Evolutionary conservation across 306 rosid species (phyloP), one percentile per base, ranked within the genome.

Genomic region (Cucurbita moschata): DNA sequence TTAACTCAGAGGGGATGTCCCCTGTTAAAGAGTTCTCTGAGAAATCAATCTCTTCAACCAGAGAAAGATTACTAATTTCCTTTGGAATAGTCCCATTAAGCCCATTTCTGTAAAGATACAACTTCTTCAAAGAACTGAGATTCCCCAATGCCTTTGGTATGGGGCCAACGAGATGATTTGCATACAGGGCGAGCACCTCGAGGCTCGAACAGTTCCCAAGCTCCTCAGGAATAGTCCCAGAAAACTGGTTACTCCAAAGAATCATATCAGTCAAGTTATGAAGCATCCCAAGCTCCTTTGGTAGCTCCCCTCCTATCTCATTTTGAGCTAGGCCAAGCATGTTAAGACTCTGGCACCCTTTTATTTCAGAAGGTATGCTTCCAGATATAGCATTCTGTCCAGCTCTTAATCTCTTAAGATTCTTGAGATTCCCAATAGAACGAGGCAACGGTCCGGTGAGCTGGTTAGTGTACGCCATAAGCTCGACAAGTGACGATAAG

Each of bases 61-160:
- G 77, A 69, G 91, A 86, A 83, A 95, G 97, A 80, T 95, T 95
- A 78, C 97, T 97, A 59, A 89, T 78, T 81, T 85, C 89, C 85
- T 81, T 86, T n/a, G 97, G 99, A 81, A 95, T 95, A 52, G 90
- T 86, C 77, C 99, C 99, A 82, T 95, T 95, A 84, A 95, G 66
- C 72, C 59, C 82, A 79, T 91, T 95, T 77, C 90, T 82, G 78
- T 95, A 95, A 18, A 84, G 83, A 79, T 91, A 95, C 86, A 95
- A 72, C 80, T 64, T 83, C 75, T 72, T 83, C 88, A 95, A 57
- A n/a, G 89, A 84, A 46, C 73, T 83, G 71, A 91, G 84, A 74
- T 84, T 86, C 83, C 96, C 99, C 50, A 91, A 84, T 78, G 83
- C 88, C 50, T 61, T 76, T n/a, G 99, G 99, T 75, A 89, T 76